Evolutionary conservation across 2,329 filamentous ascomycete species (phyloP).

Genomic region (Trichophyton equinum): DNA sequence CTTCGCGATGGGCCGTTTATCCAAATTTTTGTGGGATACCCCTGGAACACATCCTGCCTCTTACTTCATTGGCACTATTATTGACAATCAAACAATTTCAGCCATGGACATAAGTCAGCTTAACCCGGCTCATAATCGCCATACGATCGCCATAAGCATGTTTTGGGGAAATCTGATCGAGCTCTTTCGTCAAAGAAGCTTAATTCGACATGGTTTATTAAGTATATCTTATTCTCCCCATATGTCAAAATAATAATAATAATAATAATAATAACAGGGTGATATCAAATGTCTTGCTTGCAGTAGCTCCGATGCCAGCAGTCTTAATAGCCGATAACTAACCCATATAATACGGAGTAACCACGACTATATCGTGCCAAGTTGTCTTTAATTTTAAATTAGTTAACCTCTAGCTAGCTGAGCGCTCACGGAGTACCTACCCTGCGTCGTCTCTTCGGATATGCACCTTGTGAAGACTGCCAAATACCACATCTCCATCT

Average conservation of each 20-base stretch:
- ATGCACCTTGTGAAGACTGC: not conserved
- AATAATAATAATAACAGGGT: not conserved
- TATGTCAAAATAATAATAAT: not conserved
- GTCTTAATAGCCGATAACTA: too few species aligned
- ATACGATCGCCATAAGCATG: not conserved
- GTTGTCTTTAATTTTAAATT: not conserved
- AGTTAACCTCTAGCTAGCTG: not conserved
- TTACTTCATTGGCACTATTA: not conserved
- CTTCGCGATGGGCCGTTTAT: too few species aligned
- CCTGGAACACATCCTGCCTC: not conserved
- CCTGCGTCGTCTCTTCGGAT: not conserved
- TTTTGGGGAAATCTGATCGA: not conserved
- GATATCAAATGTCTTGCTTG: too few species aligned
- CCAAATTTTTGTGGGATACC: not conserved
- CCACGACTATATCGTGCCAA: too few species aligned
- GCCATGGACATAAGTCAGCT: not conserved
- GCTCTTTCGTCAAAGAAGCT: not conserved
- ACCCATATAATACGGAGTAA: too few species aligned
- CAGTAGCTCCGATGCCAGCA: too few species aligned
- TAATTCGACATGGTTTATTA: not conserved
- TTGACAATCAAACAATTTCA: not conserved
- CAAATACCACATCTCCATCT: not conserved
- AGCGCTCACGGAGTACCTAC: not conserved
- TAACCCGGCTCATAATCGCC: not conserved
- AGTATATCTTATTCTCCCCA: not conserved